Conservation (phyloP, 148 eudicot species). For the Cornus controversa region DNA sequence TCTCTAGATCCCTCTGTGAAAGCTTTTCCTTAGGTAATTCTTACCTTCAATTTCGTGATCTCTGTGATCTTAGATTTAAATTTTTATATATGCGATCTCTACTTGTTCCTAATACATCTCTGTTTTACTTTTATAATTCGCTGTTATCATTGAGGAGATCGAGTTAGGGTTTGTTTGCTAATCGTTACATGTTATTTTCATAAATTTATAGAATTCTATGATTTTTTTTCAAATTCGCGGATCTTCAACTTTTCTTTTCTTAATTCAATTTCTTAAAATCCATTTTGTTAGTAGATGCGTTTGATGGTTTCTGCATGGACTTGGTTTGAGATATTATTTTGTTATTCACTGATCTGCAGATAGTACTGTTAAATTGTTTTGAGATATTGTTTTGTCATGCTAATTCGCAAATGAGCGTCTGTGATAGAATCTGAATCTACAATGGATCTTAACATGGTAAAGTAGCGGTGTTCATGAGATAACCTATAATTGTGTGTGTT, state of each 20-base stretch:
- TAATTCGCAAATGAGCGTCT: not conserved
- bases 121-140: not conserved
- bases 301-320: not conserved
- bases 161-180: not conserved
- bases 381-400: conserved; percentile 1
- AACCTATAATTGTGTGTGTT: too few species aligned
- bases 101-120: not conserved
- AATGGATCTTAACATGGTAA: not conserved
- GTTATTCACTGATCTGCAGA: not conserved
- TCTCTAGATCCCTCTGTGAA: conserved; percentile 20
- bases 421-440: not conserved
- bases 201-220: not conserved
- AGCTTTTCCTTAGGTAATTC: conserved; percentile 14
- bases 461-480: not conserved
- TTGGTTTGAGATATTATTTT: not conserved
- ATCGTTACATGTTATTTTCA: not conserved
- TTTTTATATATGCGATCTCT: not conserved
- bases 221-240: too few species aligned
- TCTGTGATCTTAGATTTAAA: not conserved
- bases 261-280: too few species aligned
- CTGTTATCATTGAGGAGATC: not conserved
- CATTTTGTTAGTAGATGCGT: not conserved
- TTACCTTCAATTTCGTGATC: not conserved
- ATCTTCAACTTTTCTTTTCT: too few species aligned
- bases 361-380: not conserved